Percentiles rank a stretch among this genome's conserved stretches.
These are phyloP conservation scores for Aspergillus asperescens DNA, from an alignment of 495 filamentous ascomycete species.

Conservation along the genomic window DNA sequence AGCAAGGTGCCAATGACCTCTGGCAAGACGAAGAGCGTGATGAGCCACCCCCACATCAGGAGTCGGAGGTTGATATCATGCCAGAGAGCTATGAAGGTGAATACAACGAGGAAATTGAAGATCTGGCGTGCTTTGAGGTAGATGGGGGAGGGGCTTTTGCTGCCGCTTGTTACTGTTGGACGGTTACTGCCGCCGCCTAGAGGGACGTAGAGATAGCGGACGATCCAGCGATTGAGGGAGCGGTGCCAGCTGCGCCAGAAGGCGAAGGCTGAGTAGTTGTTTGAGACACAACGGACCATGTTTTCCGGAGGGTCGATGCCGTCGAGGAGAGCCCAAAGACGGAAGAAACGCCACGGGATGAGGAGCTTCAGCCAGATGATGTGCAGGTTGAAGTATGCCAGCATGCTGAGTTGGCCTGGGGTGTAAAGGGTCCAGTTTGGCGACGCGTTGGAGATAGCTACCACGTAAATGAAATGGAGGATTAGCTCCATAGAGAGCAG, in stretches of 20 bases:
- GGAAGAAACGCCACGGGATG: constrained; percentile 95
- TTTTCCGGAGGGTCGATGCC: constrained; percentile 95
- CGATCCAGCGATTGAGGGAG: constrained; percentile 86
- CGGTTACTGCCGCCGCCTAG: constrained; percentile 59
- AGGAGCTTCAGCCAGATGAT: constrained; percentile 98
- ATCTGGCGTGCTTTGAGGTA: constrained; percentile 35
- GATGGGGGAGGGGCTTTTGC: constrained; percentile 25
- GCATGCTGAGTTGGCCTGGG: constrained; percentile 80
- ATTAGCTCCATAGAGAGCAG: constrained; percentile 91
- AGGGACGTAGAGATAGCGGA: constrained; percentile 92
- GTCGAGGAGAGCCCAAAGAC: constrained; percentile 85
- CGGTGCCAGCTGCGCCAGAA: constrained; percentile 98
- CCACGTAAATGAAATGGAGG: constrained; percentile 88
- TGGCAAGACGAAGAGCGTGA: constrained; percentile 88
- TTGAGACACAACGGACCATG: constrained; percentile 92
- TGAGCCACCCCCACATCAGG: constrained; percentile 93
- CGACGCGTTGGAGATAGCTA: constrained; percentile 80
- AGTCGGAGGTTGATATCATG: constrained; percentile 94
- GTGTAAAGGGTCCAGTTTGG: constrained; percentile 81
- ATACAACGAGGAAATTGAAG: constrained; percentile 75
- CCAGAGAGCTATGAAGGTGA: constrained; percentile 97
- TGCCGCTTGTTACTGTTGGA: constrained; percentile 46
- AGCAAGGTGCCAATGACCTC: constrained; percentile 66
- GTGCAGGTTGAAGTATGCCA: constrained; percentile 95
- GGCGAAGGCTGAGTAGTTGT: constrained; percentile 86